Conservation (phyloP, 2,329 filamentous ascomycete genomes). For the Talaromyces sp. region DNA sequence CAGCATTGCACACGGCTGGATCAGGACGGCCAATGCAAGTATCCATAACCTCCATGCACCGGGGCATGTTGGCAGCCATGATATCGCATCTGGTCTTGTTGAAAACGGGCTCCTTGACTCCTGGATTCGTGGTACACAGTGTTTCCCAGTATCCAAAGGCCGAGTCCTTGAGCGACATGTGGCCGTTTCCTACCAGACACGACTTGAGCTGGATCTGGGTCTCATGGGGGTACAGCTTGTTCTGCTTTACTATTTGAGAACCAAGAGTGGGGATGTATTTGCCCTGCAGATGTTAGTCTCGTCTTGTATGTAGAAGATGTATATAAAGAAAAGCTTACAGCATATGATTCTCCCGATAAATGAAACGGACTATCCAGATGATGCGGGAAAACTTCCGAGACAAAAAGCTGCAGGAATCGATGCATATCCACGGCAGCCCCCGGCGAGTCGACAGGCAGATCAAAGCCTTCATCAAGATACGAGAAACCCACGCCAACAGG, state of each 20-base stretch:
- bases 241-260: conserved; percentile 39
- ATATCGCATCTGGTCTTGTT: conserved; percentile 40
- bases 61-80: conserved; percentile 39
- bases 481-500: conserved; percentile 35
- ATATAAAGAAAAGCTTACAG: conserved; percentile 17
- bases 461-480: conserved; percentile 74
- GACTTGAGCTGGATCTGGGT: conserved; percentile 38
- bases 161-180: conserved; percentile 34
- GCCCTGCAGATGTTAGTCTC: conserved; percentile 21
- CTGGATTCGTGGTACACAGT: conserved; percentile 39
- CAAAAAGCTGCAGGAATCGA: conserved; percentile 43
- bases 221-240: conserved; percentile 33
- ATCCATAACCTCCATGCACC: conserved; percentile 35
- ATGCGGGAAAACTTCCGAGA: conserved; percentile 38
- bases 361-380: conserved; percentile 36
- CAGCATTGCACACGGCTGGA: conserved; percentile 36
- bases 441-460: conserved; percentile 55
- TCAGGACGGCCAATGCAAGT: conserved; percentile 37
- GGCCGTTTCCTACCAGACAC: conserved; percentile 38
- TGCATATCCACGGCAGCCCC: conserved; percentile 43
- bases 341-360: conserved; percentile 44
- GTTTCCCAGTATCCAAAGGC: conserved; percentile 41
- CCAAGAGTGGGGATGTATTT: conserved; percentile 42
- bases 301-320: too few relatives aligned
- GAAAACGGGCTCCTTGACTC: conserved; percentile 34